Conservation (phyloP, 139 green algal species). For the Chlorella sp. region DNA sequence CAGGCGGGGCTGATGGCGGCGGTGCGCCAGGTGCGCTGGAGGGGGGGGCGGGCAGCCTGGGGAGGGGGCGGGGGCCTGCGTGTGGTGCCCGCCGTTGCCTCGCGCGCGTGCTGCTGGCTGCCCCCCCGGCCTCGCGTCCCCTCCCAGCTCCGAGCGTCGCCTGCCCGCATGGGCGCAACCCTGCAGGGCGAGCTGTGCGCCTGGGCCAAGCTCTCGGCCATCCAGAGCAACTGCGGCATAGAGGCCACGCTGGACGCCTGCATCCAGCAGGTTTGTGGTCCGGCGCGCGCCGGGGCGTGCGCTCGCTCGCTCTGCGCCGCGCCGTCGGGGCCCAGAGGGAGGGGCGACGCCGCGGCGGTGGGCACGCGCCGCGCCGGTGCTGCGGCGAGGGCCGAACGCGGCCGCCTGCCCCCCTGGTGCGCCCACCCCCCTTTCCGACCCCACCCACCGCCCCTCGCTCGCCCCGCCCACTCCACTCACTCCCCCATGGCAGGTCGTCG, state of each 20-base stretch:
- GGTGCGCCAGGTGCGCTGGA: slow-evolving; percentile 79
- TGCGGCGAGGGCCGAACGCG: background rate
- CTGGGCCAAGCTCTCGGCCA: slow-evolving; percentile 87
- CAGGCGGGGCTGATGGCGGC: slow-evolving; percentile 87
- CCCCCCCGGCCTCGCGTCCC: background rate
- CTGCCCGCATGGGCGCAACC: slow-evolving; percentile 8
- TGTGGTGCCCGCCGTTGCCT: slow-evolving; percentile 64
- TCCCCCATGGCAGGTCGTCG: slow-evolving; percentile 3
- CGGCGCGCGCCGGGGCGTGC: slow-evolving; percentile 5
- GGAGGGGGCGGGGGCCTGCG: too few species aligned
- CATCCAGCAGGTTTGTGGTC: slow-evolving; percentile 75
- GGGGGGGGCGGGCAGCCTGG: too few species aligned
- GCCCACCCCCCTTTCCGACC: background rate
- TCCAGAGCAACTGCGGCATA: slow-evolving; percentile 91
- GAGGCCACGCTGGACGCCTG: slow-evolving; percentile 88
- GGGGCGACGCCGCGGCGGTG: background rate
- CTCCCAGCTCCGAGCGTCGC: background rate
- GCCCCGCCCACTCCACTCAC: too few species aligned
- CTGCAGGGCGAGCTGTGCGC: slow-evolving; percentile 73
- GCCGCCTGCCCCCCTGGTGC: background rate
- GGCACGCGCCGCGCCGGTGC: too few species aligned
- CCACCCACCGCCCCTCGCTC: too few species aligned
- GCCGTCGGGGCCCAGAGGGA: background rate
- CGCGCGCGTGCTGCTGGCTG: slow-evolving; percentile 65
- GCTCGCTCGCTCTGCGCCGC: background rate